These are phyloP conservation scores for Combretum micranthum DNA, from an alignment of 345 rosid genomes.

Conservation along the genomic window DNA sequence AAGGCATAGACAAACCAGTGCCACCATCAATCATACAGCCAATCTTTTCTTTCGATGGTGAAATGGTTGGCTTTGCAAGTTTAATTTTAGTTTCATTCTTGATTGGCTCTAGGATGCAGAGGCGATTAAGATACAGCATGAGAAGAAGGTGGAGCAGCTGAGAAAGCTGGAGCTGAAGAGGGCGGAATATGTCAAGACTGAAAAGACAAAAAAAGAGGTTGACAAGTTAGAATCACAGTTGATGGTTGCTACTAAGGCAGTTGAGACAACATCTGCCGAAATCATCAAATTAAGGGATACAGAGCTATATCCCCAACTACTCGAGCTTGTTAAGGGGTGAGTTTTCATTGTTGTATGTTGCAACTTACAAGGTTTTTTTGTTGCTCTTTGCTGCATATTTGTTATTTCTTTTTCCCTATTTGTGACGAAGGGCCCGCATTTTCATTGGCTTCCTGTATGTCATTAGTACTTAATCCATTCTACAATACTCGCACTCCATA, in stretches of 20 bases:
- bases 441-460: too few species aligned
- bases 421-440: too few species aligned
- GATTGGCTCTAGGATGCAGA: constrained; percentile 50
- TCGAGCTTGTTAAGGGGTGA: constrained; percentile 84
- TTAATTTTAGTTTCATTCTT: background rate
- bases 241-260: constrained; percentile 76
- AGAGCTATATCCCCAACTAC: constrained; percentile 81
- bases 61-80: background rate
- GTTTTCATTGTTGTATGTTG: constrained; percentile 12
- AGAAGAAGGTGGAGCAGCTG: constrained; percentile 64
- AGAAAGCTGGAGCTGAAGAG: constrained; percentile 87
- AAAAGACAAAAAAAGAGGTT: constrained; percentile 71
- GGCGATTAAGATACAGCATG: constrained; percentile 65
- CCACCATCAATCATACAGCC: too few species aligned
- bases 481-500: too few species aligned
- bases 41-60: background rate
- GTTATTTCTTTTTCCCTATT: background rate
- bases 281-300: constrained; percentile 77
- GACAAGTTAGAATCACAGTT: constrained; percentile 86
- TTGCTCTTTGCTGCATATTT: background rate
- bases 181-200: constrained; percentile 71
- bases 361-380: too few species aligned
- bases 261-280: constrained; percentile 71
- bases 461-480: too few species aligned
- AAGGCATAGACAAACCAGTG: too few species aligned